Evolutionary conservation across 805 yeast species (phyloP).

Genomic region (Nematodospora valgi): DNA sequence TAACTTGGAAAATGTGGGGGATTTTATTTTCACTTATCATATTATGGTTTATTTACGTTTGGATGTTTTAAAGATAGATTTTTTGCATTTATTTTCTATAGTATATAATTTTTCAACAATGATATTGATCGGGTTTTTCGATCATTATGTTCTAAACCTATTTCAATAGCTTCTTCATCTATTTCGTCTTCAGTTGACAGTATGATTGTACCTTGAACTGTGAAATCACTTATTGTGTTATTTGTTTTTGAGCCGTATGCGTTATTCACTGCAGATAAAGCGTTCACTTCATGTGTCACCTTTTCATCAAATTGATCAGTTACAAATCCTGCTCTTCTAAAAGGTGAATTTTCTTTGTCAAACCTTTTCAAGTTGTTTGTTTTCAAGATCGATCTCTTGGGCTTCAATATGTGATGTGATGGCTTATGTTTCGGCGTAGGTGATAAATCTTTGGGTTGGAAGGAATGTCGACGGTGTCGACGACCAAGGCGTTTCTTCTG

Average conservation of each 20-base stretch:
- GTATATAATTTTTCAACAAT: slow-evolving; percentile 6
- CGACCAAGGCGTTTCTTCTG: slow-evolving; percentile 1
- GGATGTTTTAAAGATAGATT: slow-evolving; percentile 28
- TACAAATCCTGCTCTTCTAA: slow-evolving; percentile 3
- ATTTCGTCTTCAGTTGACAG: slow-evolving; percentile 1
- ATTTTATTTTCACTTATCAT: slow-evolving; percentile 33
- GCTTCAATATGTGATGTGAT: slow-evolving; percentile 38
- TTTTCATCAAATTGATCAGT: slow-evolving; percentile 3
- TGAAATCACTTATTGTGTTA: slow-evolving; percentile 8
- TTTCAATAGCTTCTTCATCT: neutral
- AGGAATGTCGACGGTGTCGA: neutral
- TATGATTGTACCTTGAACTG: slow-evolving; percentile 9
- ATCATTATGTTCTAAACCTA: no score
- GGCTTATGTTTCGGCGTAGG: slow-evolving; percentile 42
- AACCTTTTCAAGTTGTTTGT: slow-evolving; percentile 2
- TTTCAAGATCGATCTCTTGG: slow-evolving; percentile 40
- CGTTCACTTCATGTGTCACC: slow-evolving; percentile 6
- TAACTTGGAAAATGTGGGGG: slow-evolving; percentile 44
- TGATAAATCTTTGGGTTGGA: slow-evolving; percentile 12
- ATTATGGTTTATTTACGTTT: slow-evolving; percentile 40
- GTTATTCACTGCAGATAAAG: slow-evolving; percentile 10
- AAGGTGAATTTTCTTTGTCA: slow-evolving; percentile 6
- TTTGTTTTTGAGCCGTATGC: slow-evolving; percentile 9
- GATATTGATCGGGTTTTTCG: slow-evolving; percentile 5
- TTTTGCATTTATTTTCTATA: no score